Conservation (phyloP, 225 moss, liverwort and hornwort genomes). For the Pseudoscleropodium purum region DNA sequence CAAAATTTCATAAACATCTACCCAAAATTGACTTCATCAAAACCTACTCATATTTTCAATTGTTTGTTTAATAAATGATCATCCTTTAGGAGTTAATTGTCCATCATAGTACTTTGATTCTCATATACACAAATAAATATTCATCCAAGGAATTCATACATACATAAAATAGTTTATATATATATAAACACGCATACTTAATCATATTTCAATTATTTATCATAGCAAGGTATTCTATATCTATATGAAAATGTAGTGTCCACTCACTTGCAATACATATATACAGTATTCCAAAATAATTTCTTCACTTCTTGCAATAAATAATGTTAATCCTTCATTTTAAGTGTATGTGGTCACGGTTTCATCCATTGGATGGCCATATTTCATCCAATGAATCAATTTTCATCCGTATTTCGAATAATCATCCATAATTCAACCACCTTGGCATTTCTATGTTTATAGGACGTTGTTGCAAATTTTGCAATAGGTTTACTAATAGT, state of each 20-base stretch:
- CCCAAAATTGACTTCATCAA: too few species aligned
- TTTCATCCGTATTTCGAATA: neutral
- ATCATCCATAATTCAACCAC: rapidly evolving
- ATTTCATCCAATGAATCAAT: neutral
- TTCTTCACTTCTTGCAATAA: neutral
- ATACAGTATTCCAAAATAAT: rapidly evolving
- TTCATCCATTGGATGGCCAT: neutral
- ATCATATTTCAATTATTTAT: too few species aligned
- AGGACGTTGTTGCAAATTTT: neutral
- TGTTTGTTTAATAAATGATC: too few species aligned
- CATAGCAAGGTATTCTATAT: too few species aligned
- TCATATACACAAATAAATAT: too few species aligned
- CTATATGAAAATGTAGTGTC: neutral
- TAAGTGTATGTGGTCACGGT: rapidly evolving
- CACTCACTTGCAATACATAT: neutral
- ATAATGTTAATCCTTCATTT: neutral
- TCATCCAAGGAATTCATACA: too few species aligned
- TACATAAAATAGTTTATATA: too few species aligned
- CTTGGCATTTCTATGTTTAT: neutral
- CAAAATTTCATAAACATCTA: too few species aligned
- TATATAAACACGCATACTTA: too few species aligned
- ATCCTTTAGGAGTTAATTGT: too few species aligned
- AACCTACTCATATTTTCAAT: too few species aligned
- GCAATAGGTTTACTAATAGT: neutral
- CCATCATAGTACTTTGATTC: too few species aligned